phyloP scores from a whole-genome alignment of 306 rosid genomes.

The Vachellia collinsii region DNA sequence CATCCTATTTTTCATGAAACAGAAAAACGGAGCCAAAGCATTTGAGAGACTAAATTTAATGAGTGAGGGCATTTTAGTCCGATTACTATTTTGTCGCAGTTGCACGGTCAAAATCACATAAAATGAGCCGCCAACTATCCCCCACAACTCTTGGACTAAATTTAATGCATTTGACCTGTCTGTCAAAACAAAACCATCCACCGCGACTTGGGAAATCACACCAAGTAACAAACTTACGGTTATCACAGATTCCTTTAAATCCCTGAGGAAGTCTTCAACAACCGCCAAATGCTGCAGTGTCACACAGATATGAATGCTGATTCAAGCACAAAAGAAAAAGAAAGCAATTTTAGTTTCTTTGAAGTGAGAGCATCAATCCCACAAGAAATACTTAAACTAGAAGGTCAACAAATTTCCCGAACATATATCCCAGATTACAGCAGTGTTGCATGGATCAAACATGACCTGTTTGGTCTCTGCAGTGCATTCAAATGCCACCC shows the following conservation, averaged over 20 bases:
- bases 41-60: not conserved
- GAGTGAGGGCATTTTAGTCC: not conserved
- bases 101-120: not conserved
- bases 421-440: not conserved
- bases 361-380: constrained; percentile 26
- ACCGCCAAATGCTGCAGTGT: constrained; percentile 85
- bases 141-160: not conserved
- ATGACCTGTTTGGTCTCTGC: constrained; percentile 91
- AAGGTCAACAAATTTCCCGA: not conserved
- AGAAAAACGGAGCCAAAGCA: not conserved
- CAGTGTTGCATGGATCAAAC: not conserved
- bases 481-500: constrained; percentile 99
- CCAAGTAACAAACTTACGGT: constrained; percentile 59
- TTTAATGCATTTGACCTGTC: not conserved
- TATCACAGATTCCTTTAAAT: constrained; percentile 74
- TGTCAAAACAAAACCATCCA: not conserved
- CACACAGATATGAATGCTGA: constrained; percentile 89
- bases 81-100: not conserved
- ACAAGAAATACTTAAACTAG: not conserved
- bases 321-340: constrained; percentile 34
- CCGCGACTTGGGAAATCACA: constrained; percentile 1
- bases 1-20: not conserved
- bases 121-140: constrained; percentile 30
- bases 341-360: constrained; percentile 33
- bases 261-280: constrained; percentile 71